Conservation (phyloP, 2,329 filamentous ascomycete genomes). For the Clarireedia paspali region DNA sequence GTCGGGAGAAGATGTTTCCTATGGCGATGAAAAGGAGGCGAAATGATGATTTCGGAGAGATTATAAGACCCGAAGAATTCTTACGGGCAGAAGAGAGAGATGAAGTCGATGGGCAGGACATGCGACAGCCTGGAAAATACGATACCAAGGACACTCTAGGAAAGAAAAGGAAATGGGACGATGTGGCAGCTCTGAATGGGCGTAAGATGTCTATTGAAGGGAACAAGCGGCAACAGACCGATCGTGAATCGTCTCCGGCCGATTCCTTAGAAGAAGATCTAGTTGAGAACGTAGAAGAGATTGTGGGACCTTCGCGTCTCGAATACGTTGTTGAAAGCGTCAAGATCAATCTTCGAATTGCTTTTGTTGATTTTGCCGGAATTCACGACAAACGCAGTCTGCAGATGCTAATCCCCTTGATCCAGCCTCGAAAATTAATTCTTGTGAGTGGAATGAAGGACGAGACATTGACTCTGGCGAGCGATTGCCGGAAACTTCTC, state of each 20-base stretch:
- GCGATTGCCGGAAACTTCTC: conserved; percentile 67
- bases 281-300: conserved; percentile 48
- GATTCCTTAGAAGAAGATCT: conserved; percentile 44
- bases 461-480: conserved; percentile 72
- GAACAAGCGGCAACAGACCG: conserved; percentile 53
- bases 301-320: conserved; percentile 66
- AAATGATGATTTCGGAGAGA: conserved; percentile 85
- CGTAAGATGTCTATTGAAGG: conserved; percentile 35
- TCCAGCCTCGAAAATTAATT: conserved; percentile 89
- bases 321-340: conserved; percentile 57
- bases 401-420: conserved; percentile 89
- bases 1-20: conserved; percentile 87
- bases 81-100: conserved; percentile 87
- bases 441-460: conserved; percentile 73
- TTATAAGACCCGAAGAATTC: conserved; percentile 91
- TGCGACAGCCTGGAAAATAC: conserved; percentile 42
- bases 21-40: conserved; percentile 72
- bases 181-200: conserved; percentile 42
- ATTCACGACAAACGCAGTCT: conserved; percentile 89
- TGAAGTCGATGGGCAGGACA: conserved; percentile 58
- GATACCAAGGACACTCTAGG: conserved; percentile 59
- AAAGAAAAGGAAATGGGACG: conserved; percentile 92
- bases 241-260: conserved; percentile 30
- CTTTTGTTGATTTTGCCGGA: conserved; percentile 86
- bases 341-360: conserved; percentile 65